phyloP scores from a whole-genome alignment of 2,329 filamentous ascomycete species.

The Rhexocercosporidium sp. region DNA sequence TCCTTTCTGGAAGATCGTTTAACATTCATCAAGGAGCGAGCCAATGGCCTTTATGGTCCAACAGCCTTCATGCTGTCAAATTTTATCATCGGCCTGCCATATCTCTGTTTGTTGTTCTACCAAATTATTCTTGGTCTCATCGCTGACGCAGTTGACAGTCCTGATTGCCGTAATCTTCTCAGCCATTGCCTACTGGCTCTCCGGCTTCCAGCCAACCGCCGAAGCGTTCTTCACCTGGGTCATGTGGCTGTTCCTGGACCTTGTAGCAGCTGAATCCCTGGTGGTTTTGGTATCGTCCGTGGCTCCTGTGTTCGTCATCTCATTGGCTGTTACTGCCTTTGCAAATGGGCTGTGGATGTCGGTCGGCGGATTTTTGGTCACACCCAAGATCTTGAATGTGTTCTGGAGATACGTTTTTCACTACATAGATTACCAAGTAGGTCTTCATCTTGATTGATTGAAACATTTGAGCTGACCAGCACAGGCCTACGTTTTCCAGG shows the following conservation, averaged over 20 bases:
- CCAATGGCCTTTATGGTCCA: slow-evolving; percentile 81
- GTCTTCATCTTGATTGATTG: too few relatives aligned
- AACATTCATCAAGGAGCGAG: slow-evolving; percentile 76
- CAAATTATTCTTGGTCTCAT: neutral
- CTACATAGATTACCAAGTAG: slow-evolving; percentile 83
- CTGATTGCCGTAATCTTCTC: slow-evolving; percentile 79
- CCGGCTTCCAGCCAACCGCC: slow-evolving; percentile 71
- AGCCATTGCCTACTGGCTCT: slow-evolving; percentile 78
- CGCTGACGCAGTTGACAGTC: slow-evolving; percentile 49
- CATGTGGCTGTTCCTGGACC: slow-evolving; percentile 84
- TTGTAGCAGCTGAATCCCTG: slow-evolving; percentile 80
- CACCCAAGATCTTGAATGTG: slow-evolving; percentile 72
- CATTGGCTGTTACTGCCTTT: slow-evolving; percentile 80
- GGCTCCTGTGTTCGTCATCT: slow-evolving; percentile 80
- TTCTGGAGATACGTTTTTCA: slow-evolving; percentile 90
- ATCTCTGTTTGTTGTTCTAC: slow-evolving; percentile 60
- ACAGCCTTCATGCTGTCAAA: slow-evolving; percentile 77
- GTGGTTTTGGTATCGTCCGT: slow-evolving; percentile 77
- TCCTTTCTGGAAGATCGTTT: slow-evolving; percentile 80
- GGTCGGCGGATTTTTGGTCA: slow-evolving; percentile 82
- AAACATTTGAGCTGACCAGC: neutral
- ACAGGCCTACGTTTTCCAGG: slow-evolving; percentile 77
- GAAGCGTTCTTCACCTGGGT: slow-evolving; percentile 77
- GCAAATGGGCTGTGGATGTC: slow-evolving; percentile 92
- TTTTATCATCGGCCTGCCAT: slow-evolving; percentile 82